These are phyloP conservation scores for Nymphaea colorata DNA, from an alignment of 164 flowering plant species.

Conservation along the genomic window DNA sequence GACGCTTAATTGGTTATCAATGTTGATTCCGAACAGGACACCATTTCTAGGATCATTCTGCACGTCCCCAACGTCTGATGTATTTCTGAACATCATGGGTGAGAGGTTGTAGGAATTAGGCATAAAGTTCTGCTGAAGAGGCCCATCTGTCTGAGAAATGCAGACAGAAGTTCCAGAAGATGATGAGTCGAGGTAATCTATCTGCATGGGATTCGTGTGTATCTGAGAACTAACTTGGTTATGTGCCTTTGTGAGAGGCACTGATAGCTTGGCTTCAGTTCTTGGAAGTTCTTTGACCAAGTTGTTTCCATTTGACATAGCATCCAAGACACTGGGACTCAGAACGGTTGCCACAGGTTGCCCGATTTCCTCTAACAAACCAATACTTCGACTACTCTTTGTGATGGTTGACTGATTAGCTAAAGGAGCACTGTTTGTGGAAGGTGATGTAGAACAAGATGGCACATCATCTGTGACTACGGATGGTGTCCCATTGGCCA, in stretches of 20 bases:
- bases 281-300: slow-evolving; percentile 41
- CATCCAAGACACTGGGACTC: slow-evolving; percentile 42
- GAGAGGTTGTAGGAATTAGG: slow-evolving; percentile 40
- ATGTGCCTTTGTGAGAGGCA: slow-evolving; percentile 40
- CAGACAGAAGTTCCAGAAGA: slow-evolving; percentile 86
- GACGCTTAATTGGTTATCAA: slow-evolving; percentile 41
- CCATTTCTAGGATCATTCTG: slow-evolving; percentile 46
- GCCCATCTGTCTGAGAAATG: slow-evolving; percentile 58
- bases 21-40: slow-evolving; percentile 40
- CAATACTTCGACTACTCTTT: slow-evolving; percentile 20
- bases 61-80: slow-evolving; percentile 46
- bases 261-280: slow-evolving; percentile 33
- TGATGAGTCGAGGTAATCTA: slow-evolving; percentile 76
- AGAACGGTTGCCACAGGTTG: slow-evolving; percentile 48
- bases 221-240: slow-evolving; percentile 39
- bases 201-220: slow-evolving; percentile 33
- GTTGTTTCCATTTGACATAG: slow-evolving; percentile 26
- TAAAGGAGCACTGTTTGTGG: slow-evolving; percentile 49
- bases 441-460: slow-evolving; percentile 87
- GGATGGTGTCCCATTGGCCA: slow-evolving; percentile 36
- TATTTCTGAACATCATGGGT: slow-evolving; percentile 43
- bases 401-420: slow-evolving; percentile 30
- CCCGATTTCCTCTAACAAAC: slow-evolving; percentile 41
- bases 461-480: slow-evolving; percentile 65
- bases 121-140: slow-evolving; percentile 43